Conservation (phyloP, 1,284 basidiomycete genomes). For the Sanguinoderma infundibulare region DNA sequence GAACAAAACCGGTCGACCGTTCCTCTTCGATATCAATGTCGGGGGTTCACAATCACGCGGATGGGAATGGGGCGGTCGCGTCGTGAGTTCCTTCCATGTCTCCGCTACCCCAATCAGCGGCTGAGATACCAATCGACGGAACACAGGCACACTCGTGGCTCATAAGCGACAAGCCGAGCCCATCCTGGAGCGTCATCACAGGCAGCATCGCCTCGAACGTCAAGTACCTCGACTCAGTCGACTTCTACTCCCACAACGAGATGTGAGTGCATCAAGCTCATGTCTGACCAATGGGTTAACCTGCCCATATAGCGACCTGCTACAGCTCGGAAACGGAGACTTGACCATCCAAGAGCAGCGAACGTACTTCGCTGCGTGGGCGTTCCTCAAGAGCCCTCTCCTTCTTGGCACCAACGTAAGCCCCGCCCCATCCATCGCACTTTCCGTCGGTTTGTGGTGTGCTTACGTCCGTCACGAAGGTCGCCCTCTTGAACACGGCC, state of each 20-base stretch:
- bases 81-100: conserved; percentile 38
- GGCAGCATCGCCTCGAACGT: conserved; percentile 49
- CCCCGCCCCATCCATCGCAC: not conserved
- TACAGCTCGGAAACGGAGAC: conserved; percentile 58
- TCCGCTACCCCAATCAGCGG: not conserved
- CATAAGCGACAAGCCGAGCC: conserved; percentile 53
- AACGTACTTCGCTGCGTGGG: conserved; percentile 62
- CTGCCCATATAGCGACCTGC: conserved; percentile 49
- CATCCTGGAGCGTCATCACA: conserved; percentile 54
- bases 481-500: conserved; percentile 42
- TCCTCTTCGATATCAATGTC: conserved; percentile 54
- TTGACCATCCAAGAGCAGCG: conserved; percentile 55
- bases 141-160: conserved; percentile 62
- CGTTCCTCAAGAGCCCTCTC: conserved; percentile 60
- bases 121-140: no score
- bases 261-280: conserved; percentile 39
- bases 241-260: conserved; percentile 58
- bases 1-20: conserved; percentile 41
- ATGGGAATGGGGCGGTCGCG: conserved; percentile 58
- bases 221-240: conserved; percentile 43
- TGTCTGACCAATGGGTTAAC: not conserved
- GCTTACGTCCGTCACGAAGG: conserved; percentile 33
- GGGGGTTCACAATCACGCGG: conserved; percentile 57
- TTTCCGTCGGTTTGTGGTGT: not conserved
- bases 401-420: conserved; percentile 56